These are phyloP conservation scores for Pharus latifolius DNA, from an alignment of 176 grass and related monocot species.

Conservation along the genomic window DNA sequence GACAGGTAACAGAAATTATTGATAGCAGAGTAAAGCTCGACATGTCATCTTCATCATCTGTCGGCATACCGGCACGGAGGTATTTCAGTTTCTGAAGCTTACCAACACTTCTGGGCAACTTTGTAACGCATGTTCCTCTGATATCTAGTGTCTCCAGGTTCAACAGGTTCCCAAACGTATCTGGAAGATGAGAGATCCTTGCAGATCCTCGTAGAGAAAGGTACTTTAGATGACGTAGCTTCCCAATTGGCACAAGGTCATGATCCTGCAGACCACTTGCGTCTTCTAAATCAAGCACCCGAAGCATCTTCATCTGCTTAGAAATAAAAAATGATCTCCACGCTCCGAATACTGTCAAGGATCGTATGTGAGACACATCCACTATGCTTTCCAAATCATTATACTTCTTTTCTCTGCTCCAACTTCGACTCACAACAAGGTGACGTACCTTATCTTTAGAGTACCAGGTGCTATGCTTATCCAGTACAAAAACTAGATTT, in stretches of 20 bases:
- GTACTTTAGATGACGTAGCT: slow-evolving; percentile 5
- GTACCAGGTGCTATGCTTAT: neutral
- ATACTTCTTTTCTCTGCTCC: neutral
- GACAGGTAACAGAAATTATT: too few relatives aligned
- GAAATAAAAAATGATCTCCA: neutral
- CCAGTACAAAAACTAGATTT: too few relatives aligned
- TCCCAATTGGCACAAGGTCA: neutral
- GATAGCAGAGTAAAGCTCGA: too few relatives aligned
- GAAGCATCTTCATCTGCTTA: neutral
- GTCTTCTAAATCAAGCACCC: slow-evolving; percentile 8
- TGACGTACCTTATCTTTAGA: neutral
- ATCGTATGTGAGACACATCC: neutral
- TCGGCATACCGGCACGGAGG: too few relatives aligned
- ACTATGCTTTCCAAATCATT: neutral
- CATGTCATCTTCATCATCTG: too few relatives aligned
- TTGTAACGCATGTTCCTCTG: too few relatives aligned
- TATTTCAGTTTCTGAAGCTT: too few relatives aligned
- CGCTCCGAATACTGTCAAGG: too few relatives aligned
- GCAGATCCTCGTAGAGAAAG: too few relatives aligned
- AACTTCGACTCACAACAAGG: neutral
- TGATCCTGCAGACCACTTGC: neutral
- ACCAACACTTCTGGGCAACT: too few relatives aligned
- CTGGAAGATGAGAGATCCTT: neutral
- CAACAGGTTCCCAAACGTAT: too few relatives aligned
- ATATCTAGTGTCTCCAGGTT: too few relatives aligned